These are phyloP conservation scores for Saturnispora silvae DNA, from an alignment of 805 yeast genomes.

Conservation along the genomic window DNA sequence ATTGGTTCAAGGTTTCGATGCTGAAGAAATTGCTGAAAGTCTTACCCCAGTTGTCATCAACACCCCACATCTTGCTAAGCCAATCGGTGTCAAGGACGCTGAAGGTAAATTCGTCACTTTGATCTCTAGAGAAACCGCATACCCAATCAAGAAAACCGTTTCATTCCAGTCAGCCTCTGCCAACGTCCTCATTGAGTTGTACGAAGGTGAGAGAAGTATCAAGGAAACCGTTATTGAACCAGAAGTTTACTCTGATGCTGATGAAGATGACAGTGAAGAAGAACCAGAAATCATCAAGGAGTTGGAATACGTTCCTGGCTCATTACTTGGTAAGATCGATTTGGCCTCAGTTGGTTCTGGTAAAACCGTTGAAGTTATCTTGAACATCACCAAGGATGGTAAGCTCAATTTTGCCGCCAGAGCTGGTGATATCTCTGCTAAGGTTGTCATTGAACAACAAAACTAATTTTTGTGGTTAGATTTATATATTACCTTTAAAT, in stretches of 20 bases:
- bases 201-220: slow-evolving; percentile 77
- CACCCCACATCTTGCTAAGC: slow-evolving; percentile 76
- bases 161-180: slow-evolving; percentile 52
- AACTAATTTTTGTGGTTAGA: slow-evolving; percentile 1
- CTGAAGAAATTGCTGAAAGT: slow-evolving; percentile 71
- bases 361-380: slow-evolving; percentile 55
- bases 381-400: slow-evolving; percentile 57
- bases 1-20: slow-evolving; percentile 69
- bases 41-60: slow-evolving; percentile 74
- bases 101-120: slow-evolving; percentile 63
- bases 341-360: slow-evolving; percentile 59
- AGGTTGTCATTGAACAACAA: slow-evolving; percentile 33
- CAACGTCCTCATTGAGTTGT: slow-evolving; percentile 58
- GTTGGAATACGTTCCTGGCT: slow-evolving; percentile 63
- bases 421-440: slow-evolving; percentile 40
- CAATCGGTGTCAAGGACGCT: slow-evolving; percentile 74
- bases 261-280: slow-evolving; percentile 51
- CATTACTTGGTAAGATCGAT: slow-evolving; percentile 67
- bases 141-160: slow-evolving; percentile 75
- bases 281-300: slow-evolving; percentile 83
- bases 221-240: slow-evolving; percentile 75
- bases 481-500: no score
- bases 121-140: slow-evolving; percentile 74
- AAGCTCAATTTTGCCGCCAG: slow-evolving; percentile 54
- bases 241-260: slow-evolving; percentile 42